Evolutionary conservation across 164 flowering plant genomes (phyloP), one percentile per base, ranked within the genome.

Genomic region (Umbellularia californica): DNA sequence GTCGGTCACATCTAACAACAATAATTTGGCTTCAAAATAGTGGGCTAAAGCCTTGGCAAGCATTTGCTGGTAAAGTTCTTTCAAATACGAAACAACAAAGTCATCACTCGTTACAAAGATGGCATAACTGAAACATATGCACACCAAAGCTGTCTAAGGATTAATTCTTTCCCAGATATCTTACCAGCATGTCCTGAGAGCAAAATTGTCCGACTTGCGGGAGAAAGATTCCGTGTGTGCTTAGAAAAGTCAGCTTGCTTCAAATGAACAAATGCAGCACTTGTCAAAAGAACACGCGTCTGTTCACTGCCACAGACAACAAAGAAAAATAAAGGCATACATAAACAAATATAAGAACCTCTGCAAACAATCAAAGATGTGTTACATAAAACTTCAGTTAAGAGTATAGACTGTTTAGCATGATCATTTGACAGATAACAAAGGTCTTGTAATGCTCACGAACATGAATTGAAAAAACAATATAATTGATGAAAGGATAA

Each of bases 1-100:
- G 78, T 94, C 94, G n/a, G 87, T 88, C 30, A 86, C 85, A 83
- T 96, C 99, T 67, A 96, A 81, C 76, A 96, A 77, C 76, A 96
- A 84, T 83, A 96, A 76, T 85, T 92, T 94, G 67, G 99, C 90
- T 68, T 90, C 94, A 82, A 96, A 96, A 77, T 75, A 89, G 81
- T 91, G 93, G 5, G 98, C 97, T 72, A 96, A 85, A 73, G 99
- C 98, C 85, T 94, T 94, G 66, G 97, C 97, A 80, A 96, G 97
- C 95, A 88, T 87, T 90, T 96, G 98, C 78, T 94, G 98, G 85
- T 94, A 96, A 75, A 83, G 84, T 82, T 94, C 99, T 96, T 78
- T 75, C 73, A 3, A 55, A 55, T 20, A 69, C 60, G 22, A 51
- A 78, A 72, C 20, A 63, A 33, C 55, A 73, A 79, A 50, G 78